A percentile compares a stretch with the other conserved stretches of the same genome.
These are phyloP conservation scores for Amoebophrya sp. DNA, from an alignment of 169 alveolate genomes.

Conservation along the genomic window DNA sequence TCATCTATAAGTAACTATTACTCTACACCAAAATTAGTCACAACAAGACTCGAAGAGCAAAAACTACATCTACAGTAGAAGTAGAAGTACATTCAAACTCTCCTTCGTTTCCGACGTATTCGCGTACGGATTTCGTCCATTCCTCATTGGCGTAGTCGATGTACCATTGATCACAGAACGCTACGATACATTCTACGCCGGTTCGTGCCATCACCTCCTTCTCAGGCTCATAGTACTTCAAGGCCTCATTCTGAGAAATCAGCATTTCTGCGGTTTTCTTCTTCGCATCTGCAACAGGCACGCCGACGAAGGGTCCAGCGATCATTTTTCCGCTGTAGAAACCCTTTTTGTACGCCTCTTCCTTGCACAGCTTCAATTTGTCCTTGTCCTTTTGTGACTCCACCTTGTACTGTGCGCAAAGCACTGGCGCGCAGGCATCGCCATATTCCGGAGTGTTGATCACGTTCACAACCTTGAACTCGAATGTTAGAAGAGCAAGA, in stretches of 20 bases:
- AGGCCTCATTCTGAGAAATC: constrained; percentile 58
- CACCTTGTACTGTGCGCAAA: constrained; percentile 66
- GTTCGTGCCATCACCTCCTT: constrained; percentile 87
- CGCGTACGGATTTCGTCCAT: constrained; percentile 84
- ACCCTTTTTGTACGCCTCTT: constrained; percentile 88
- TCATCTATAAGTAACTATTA: too few relatives aligned
- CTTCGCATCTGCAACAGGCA: constrained; percentile 72
- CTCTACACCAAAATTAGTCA: too few relatives aligned
- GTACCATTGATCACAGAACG: constrained; percentile 94
- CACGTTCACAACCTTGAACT: constrained; percentile 52
- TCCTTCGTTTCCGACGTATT: constrained; percentile 65
- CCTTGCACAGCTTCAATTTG: constrained; percentile 88
- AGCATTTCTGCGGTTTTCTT: constrained; percentile 58
- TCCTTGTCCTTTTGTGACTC: constrained; percentile 83
- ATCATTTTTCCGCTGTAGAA: constrained; percentile 93
- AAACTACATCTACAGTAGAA: not conserved
- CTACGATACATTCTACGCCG: constrained; percentile 93
- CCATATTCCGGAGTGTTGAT: constrained; percentile 56
- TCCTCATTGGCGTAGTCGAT: constrained; percentile 90
- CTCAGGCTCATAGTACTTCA: constrained; percentile 92
- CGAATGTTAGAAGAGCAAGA: too few relatives aligned
- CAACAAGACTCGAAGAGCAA: not conserved
- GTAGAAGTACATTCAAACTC: not conserved
- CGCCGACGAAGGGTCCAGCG: constrained; percentile 80
- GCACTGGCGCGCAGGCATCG: constrained; percentile 61